Evolutionary conservation across 306 rosid genomes (phyloP), one percentile per base, ranked within the genome.

Genomic region (Pueraria montana): DNA sequence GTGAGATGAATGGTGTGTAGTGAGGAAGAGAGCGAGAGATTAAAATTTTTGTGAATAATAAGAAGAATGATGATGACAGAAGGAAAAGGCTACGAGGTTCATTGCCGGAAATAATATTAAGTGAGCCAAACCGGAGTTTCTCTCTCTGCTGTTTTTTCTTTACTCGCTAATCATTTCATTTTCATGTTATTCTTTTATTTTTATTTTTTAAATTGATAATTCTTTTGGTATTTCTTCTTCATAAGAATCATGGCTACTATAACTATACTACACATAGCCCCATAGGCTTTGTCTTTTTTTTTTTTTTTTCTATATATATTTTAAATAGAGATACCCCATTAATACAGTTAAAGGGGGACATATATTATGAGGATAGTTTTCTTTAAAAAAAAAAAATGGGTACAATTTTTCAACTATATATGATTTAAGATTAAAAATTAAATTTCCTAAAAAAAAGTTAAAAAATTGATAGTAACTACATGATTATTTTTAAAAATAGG

Each of bases 81-180:
- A 68, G 76, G 76, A 72, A 87, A 86, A 72, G 68, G 86, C 87
- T 66, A 77, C 75, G 82, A 85, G 77, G 71, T 68, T 77, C 88
- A 62, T 64, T 48, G 86, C 84, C 27, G 81, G 76, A 85, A 74
- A 65, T 73, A 72, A 76, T 59, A 24, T 24, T 55, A 24, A n/a
- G 59, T 18, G 71, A 11, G 7, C 56, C 7, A 81, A 74, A 69
- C 76, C 20, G 26, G 81, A 77, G 32, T 49, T 32, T 76, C 79
- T 45, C 24, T 78, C 42, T 49, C 40, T 73, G 48, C 64, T 23
- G n/a, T 13, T 27, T 75, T 74, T 81, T 77, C 21, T 76, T 83
- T 76, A 72, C 80, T 87, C 3, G n/a, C 20, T 45, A 46, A 77
- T 86, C 70, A 64, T 86, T 82, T 82, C 74, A 64, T 84, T 84